Conservation (phyloP, 371 early-diverging fungal species). For the Haplosporangium sp. region DNA sequence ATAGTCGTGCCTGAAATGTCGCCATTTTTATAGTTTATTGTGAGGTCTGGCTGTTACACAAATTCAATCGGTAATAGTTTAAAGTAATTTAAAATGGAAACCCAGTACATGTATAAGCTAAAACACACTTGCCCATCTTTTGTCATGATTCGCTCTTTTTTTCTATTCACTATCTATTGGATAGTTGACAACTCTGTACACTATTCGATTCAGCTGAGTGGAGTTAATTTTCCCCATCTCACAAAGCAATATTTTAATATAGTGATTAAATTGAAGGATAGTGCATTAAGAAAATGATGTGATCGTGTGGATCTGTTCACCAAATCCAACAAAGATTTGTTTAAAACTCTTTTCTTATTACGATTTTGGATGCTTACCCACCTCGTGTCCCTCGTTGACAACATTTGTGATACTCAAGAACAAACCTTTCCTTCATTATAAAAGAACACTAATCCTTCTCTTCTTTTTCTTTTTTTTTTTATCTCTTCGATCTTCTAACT, state of each 20-base stretch:
- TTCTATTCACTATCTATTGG: not conserved
- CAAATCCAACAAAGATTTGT: not conserved
- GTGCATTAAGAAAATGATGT: not conserved
- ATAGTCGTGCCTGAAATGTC: conserved; percentile 38
- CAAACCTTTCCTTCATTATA: conserved; percentile 12
- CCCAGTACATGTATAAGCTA: not conserved
- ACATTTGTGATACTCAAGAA: not conserved
- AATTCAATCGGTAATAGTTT: conserved; percentile 14
- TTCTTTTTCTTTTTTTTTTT: conserved; percentile 2
- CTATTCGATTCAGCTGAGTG: too few species aligned
- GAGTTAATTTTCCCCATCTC: not conserved
- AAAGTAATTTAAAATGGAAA: not conserved
- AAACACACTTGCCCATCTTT: not conserved
- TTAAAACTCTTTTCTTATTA: conserved; percentile 1
- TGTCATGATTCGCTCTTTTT: conserved; percentile 4
- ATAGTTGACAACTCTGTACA: not conserved
- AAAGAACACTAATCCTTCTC: conserved; percentile 9
- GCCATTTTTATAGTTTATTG: conserved; percentile 14
- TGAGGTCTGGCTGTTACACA: conserved; percentile 14
- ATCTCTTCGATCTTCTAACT: not conserved
- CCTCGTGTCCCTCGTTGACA: not conserved
- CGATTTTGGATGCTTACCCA: not conserved
- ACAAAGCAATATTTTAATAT: not conserved
- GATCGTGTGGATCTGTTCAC: not conserved
- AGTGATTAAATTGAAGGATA: too few species aligned